Conservation (phyloP, 148 eudicot genomes). For the Selenicereus undatus region DNA sequence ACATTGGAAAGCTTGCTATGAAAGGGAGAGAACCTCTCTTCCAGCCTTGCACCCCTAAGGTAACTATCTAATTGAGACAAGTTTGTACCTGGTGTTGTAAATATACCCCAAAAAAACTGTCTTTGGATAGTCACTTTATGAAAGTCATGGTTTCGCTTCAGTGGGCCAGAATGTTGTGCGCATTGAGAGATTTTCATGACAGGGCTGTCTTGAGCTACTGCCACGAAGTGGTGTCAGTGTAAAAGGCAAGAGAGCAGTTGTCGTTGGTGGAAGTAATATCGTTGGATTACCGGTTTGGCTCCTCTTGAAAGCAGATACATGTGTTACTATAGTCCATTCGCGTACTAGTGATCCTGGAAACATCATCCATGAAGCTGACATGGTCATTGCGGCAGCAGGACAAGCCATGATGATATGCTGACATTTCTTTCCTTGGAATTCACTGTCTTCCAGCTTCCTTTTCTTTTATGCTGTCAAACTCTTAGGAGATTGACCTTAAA, state of each 20-base stretch:
- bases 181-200: not conserved
- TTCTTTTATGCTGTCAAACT: no score
- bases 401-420: constrained; percentile 88
- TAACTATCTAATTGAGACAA: constrained; percentile 5
- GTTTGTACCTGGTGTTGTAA: not conserved
- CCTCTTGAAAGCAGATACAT: constrained; percentile 91
- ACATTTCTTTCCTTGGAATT: not conserved
- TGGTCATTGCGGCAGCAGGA: constrained; percentile 95
- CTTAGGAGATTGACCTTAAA: not conserved
- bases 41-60: constrained; percentile 97
- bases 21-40: constrained; percentile 98
- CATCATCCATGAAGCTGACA: constrained; percentile 85
- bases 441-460: not conserved
- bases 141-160: not conserved
- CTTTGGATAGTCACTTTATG: not conserved
- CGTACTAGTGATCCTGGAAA: constrained; percentile 66
- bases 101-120: not conserved
- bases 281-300: constrained; percentile 72
- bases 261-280: constrained; percentile 94
- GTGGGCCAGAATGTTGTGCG: not conserved
- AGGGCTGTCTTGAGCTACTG: constrained; percentile 47
- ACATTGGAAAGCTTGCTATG: constrained; percentile 98
- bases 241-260: constrained; percentile 89
- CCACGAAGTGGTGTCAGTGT: constrained; percentile 62
- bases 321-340: constrained; percentile 82